Base-by-base conservation (phyloP, 371 early-diverging fungal genomes). In the Synchytrium microbalum region DNA sequence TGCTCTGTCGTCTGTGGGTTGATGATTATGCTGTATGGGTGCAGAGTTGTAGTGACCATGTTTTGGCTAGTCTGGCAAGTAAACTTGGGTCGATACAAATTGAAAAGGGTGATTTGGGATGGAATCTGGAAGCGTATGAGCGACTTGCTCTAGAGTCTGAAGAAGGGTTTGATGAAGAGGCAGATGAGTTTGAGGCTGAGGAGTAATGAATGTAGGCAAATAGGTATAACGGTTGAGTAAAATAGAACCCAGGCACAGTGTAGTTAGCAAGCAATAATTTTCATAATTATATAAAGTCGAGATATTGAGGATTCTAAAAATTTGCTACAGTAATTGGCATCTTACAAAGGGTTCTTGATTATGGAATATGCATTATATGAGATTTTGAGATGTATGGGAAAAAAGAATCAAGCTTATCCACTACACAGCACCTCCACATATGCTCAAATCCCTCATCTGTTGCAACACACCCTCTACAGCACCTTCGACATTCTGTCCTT, bases 1-100 rank as follows among this genome's bases (percentile, higher is more conserved):
- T 92, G 2, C 88, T 94, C 63, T 84, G 88, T 71, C 86, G 92
- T 72, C 75, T 93, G 5, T 92, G 78, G 70, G 57, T 96, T n/a
- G 92, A 93, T 69, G 96, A 97, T 69, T 97, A 96, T 69, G 93
- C 94, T 72, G 81, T 90, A n/a, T 96, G 98, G 98, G 77, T 93
- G n/a, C 95, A 94, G 67, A 83, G 63, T 14, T 61, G 25, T 67
- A 86, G 86, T 65, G 92, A 92, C 26, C 79, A 82, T 62, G 80
- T 79, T 16, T 60, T 92, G 3, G 74, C 79, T 59, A 84, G 89
- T 13, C 70, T 93, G 59, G 92, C 91, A 1, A 87, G 84, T 65
- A 86, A 92, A 74, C 57, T 93, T 56, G 86, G 90, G 67, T 85
- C 87, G 66, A 80, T 86, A 32, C 73, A 77, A 28, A 8, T 91